Evolutionary conservation across 441 rosid genomes (phyloP).

Genomic region (Gossypium schwendimanii): DNA sequence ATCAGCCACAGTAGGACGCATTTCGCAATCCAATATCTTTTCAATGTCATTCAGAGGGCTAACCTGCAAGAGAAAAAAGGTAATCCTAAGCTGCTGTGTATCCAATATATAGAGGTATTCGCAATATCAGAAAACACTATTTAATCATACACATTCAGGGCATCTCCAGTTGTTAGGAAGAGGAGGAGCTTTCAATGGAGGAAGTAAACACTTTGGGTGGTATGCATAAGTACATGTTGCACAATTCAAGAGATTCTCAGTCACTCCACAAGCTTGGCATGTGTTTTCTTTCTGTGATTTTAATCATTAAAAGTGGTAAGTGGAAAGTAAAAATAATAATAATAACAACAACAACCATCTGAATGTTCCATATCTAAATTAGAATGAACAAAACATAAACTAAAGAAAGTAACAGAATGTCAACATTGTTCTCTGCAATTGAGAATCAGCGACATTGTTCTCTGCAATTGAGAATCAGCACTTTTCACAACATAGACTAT

Average conservation of each 20-base stretch:
- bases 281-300: conserved; percentile 63
- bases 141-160: conserved; percentile 91
- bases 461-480: background rate
- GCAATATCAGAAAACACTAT: background rate
- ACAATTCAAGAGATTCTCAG: conserved; percentile 64
- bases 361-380: background rate
- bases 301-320: conserved; percentile 10
- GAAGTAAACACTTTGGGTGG: conserved; percentile 82
- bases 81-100: conserved; percentile 17
- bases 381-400: background rate
- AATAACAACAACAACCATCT: background rate
- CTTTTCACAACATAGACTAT: background rate
- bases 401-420: background rate
- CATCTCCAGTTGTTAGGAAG: conserved; percentile 80
- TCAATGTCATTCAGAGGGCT: conserved; percentile 93
- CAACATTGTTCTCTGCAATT: too few species aligned
- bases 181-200: conserved; percentile 66
- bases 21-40: conserved; percentile 82
- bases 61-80: conserved; percentile 51
- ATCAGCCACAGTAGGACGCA: conserved; percentile 85
- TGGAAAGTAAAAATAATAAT: background rate
- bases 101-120: conserved; percentile 11
- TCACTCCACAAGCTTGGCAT: conserved; percentile 91
- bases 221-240: conserved; percentile 80
- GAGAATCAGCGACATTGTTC: too few species aligned